Conservation (phyloP, 352 stramenopile genomes). For the Elongisporangium undulatum region DNA sequence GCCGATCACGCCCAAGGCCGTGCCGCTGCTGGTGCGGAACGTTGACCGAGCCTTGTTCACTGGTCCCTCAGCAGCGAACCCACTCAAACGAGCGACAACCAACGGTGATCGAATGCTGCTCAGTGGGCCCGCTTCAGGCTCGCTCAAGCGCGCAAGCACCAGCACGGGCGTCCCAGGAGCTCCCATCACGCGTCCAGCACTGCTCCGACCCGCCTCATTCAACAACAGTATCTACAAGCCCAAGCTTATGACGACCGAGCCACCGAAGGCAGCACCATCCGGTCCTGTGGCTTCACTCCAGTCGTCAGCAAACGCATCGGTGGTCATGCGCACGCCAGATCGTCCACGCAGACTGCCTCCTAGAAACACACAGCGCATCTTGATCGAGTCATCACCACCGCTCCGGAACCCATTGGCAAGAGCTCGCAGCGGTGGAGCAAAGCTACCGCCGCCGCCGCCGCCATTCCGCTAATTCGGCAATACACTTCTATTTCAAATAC, state of each 20-base stretch:
- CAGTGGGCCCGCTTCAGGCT: not conserved
- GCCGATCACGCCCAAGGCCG: conserved; percentile 7
- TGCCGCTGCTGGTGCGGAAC: conserved; percentile 27
- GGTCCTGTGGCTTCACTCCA: not conserved
- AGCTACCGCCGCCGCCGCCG: conserved; percentile 13
- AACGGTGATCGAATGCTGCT: not conserved
- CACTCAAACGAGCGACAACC: not conserved
- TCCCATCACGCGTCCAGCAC: conserved; percentile 5
- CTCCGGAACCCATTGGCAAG: conserved; percentile 41
- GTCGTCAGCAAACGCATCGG: conserved; percentile 9
- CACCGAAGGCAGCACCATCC: not conserved
- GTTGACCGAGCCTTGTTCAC: conserved; percentile 20
- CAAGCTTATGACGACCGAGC: not conserved
- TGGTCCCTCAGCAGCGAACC: conserved; percentile 7
- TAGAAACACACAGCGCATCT: conserved; percentile 32
- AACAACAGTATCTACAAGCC: conserved; percentile 3
- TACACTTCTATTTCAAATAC: too few species aligned
- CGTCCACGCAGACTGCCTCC: conserved; percentile 50
- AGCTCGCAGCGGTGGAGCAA: conserved; percentile 13
- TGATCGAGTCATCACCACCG: conserved; percentile 75
- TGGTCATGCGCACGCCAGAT: conserved; percentile 80
- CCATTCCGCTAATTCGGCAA: conserved; percentile 30
- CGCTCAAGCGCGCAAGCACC: conserved; percentile 5
- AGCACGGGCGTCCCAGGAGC: conserved; percentile 7
- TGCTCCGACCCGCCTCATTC: not conserved